Evolutionary conservation across 176 grass and related monocot species (phyloP), one percentile per base, ranked within the genome.

Genomic region (Thinopyrum elongatum): DNA sequence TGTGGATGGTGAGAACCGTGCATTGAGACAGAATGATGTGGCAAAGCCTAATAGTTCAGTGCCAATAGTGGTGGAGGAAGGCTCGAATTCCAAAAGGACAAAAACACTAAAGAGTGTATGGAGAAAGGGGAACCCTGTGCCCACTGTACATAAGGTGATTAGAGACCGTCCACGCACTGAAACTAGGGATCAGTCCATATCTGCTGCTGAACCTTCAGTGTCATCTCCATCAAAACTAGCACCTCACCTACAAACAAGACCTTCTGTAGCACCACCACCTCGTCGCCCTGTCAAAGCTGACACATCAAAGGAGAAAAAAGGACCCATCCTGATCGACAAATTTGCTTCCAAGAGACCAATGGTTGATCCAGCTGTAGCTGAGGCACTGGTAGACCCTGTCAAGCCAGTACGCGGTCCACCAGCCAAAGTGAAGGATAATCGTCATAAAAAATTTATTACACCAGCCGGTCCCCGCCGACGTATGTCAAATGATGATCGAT

Each of bases 291-390:
- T 83, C 51, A 87, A 90, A 35, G 28, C 90, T 67, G 91, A 91
- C 81, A 81, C 23, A 59, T 58, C 78, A 8, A 92, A 90, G 74
- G 93, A 95, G 60, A 91, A 91, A 79, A 98, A 94, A 68, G 90
- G 90, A 68, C 96, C 96, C 36, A 95, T 98, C 70, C 86, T 98
- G 65, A 91, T 98, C 28, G 96, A 98, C 68, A 98, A 92, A 83
- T 95, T 93, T 75, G 89, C 93, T 81, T 86, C 89, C 35, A 98
- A 94, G 77, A 95, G 86, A 82, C 77, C 91, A 87, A 19, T 77
- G 29, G 47, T 90, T 65, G 91, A 94, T 88, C 88, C 95, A 42
- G 74, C 91, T 89, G 92, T 90, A 84, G 90, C 88, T 62, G 91
- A 83, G 84, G 86, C 83, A 76, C 31, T 95, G 61, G 35, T 93